A percentile compares a stretch with the other conserved stretches of the same genome.
Evolutionary conservation across 75 land plant genomes (phyloP).

Genomic region (Adiantum capillusveneris): DNA sequence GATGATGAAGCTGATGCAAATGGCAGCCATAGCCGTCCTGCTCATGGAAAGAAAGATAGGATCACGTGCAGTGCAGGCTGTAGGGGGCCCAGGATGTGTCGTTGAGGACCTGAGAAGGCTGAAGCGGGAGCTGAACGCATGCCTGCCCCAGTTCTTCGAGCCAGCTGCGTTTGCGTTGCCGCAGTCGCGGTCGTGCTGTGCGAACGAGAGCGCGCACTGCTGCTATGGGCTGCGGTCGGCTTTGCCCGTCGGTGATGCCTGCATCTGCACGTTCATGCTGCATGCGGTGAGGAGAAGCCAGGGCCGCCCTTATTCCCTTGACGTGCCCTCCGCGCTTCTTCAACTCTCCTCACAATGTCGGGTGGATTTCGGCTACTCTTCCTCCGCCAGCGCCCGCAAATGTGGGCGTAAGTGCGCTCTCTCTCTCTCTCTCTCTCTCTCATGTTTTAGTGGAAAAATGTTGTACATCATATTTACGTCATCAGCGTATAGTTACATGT

Average conservation of each 20-base stretch:
- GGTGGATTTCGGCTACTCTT: not conserved
- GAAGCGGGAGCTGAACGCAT: not conserved
- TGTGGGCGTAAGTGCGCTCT: too few species aligned
- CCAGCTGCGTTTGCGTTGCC: not conserved
- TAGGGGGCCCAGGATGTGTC: not conserved
- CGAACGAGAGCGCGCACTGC: not conserved
- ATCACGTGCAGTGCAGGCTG: not conserved
- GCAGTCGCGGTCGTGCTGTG: not conserved
- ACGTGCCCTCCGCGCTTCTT: not conserved
- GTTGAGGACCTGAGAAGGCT: not conserved
- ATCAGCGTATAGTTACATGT: too few species aligned
- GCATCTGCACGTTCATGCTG: constrained; percentile 2
- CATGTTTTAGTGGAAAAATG: too few species aligned
- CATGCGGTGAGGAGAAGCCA: not conserved
- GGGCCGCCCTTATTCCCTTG: not conserved
- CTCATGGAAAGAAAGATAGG: not conserved
- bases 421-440: too few species aligned
- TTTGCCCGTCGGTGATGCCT: not conserved
- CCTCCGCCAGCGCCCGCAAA: not conserved
- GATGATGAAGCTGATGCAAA: too few species aligned
- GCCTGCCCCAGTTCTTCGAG: constrained; percentile 1
- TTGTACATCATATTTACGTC: too few species aligned
- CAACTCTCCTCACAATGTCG: constrained; percentile 1
- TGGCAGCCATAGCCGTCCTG: not conserved
- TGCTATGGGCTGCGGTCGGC: not conserved